Base-by-base conservation (phyloP, 1,284 basidiomycete species). In the Cryptococcus amylolentus region DNA sequence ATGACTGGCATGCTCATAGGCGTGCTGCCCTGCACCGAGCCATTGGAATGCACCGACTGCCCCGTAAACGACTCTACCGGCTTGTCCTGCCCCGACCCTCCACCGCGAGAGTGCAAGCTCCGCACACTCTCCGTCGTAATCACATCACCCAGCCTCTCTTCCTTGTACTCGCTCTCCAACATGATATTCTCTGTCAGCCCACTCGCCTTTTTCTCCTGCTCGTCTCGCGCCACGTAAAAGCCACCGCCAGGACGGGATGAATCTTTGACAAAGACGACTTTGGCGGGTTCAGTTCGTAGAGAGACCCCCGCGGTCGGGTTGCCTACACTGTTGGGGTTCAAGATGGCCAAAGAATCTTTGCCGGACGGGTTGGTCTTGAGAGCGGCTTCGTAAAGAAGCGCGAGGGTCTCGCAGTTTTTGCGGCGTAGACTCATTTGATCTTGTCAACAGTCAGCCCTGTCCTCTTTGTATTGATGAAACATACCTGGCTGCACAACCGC, bases 361-460 rank as follows among this genome's bases (percentile, higher is more conserved):
- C 56, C 53, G 7, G 71, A 66, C 14, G 68, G 64, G 56, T 68
- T 76, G 48, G 86, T 84, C 40, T 88, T 84, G 76, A 89, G 86
- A 27, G 91, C 91, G 35, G 91, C 87, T 79, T 96, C 91, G 76
- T 91, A 95, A 26, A 98, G 81, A 20, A 98, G 81, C 26, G 88
- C 84, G 67, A 96, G 94, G 58, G 92, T 95, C 86, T 97, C 71
- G 60, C 70, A 72, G 9, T 76, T 79, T 84, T 91, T 92, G 67
- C 89, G 84, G 74, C 89, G 83, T n/a, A 88, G 85, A 39, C 88
- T 89, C 89, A 92, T 92, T 76, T 93, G 90, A 66, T 93, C 91
- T 62, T 84, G 83, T 50, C 85, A 40, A 28, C 7, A 31, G 10
- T 54, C 47, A 49, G 46, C 49, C 43, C 7, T 31, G 31, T 16